These are phyloP conservation scores for Podila minutissima DNA, from an alignment of 192 early-diverging fungal genomes.

Conservation along the genomic window DNA sequence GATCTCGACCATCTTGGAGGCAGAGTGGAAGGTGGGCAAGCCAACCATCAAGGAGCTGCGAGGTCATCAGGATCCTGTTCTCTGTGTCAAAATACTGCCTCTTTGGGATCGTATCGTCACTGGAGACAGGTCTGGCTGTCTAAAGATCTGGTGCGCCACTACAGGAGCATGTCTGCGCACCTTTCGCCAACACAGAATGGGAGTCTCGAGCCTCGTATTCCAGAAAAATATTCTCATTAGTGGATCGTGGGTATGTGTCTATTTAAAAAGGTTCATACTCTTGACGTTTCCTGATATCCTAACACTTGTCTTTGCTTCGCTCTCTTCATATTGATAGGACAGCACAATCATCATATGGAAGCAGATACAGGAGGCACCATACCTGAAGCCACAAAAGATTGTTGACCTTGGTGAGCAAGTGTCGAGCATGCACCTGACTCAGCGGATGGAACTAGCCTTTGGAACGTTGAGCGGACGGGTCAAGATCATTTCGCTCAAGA, in stretches of 20 bases:
- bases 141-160: constrained; percentile 33
- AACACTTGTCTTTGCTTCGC: background rate
- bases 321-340: constrained; percentile 15
- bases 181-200: constrained; percentile 31
- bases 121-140: constrained; percentile 27
- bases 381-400: constrained; percentile 31
- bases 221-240: constrained; percentile 31
- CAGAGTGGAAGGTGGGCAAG: constrained; percentile 39
- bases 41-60: constrained; percentile 29
- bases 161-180: constrained; percentile 23
- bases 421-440: constrained; percentile 31
- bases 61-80: constrained; percentile 25
- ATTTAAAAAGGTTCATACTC: background rate
- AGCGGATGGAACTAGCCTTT: constrained; percentile 22
- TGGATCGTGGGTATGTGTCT: constrained; percentile 39
- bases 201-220: constrained; percentile 16
- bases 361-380: constrained; percentile 19
- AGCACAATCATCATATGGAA: constrained; percentile 31
- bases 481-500: constrained; percentile 39
- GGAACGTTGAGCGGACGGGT: constrained; percentile 31
- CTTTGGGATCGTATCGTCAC: constrained; percentile 17
- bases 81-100: constrained; percentile 21
- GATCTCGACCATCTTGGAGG: constrained; percentile 14
- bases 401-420: constrained; percentile 43
- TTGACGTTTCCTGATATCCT: background rate